Evolutionary conservation across 148 eudicot species (phyloP), one percentile per base, ranked within the genome.

Genomic region (Rheum nobile): DNA sequence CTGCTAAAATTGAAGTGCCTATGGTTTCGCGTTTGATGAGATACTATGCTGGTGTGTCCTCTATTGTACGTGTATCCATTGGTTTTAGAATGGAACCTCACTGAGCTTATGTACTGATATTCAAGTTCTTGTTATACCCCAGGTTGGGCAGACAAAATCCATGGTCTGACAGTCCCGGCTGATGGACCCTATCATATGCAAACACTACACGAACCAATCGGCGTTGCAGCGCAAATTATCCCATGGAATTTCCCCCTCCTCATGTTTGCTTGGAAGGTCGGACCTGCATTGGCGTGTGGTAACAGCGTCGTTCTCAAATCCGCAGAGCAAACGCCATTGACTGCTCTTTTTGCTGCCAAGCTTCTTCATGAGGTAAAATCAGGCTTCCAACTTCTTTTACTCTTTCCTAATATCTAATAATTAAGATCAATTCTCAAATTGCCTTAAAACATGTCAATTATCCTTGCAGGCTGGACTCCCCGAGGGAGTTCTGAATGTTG

Each of bases 81-180:
- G n/a, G n/a, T n/a, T n/a, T n/a, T n/a, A n/a, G n/a, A n/a, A n/a
- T n/a, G n/a, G n/a, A 54, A 54, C 1, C 63, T 54, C 65, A 21
- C 1, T 21, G 13, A 2, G 9, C 65, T 22, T 6, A 57, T 57
- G 31, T n/a, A 57, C 8, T n/a, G n/a, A n/a, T n/a, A n/a, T n/a
- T n/a, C n/a, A n/a, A n/a, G n/a, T n/a, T n/a, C n/a, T n/a, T n/a
- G n/a, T n/a, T n/a, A 57, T 74, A 16, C 10, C 65, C 4, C 31
- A 87, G 90, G 91, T 68, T 88, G 88, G 91, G 83, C 87, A 22
- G 91, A 88, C 78, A 85, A 88, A 78, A 85, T 88, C 79, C 91
- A 88, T n/a, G 91, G 91, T 26, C 84, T 88, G 26, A 88, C 91
- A 14, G 82, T 84, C 46, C 91, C 85, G 32, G 83, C 85, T 32